Conservation (phyloP, 495 filamentous ascomycete species). For the Penicillium simplicissimum region DNA sequence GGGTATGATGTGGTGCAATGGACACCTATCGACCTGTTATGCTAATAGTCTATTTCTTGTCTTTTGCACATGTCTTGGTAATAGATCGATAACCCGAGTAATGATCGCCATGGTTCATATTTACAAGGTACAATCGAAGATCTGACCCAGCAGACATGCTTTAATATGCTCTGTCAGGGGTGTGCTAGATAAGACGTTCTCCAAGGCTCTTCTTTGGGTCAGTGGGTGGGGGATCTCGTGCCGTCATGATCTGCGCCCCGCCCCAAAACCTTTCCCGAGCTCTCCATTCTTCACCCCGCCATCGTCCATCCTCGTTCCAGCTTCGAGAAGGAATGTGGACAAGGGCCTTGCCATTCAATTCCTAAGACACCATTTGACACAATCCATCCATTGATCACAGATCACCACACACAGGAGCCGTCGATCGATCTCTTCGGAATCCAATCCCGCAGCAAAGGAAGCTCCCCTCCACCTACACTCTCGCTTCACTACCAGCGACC, state of each 20-base stretch:
- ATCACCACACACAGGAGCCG: background rate
- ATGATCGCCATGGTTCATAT: background rate
- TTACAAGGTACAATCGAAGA: background rate
- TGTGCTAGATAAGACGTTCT: background rate
- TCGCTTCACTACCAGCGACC: background rate
- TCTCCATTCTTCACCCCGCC: slow-evolving; percentile 11
- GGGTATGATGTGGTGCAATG: background rate
- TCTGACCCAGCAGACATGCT: background rate
- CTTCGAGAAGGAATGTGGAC: slow-evolving; percentile 4
- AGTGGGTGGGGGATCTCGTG: background rate
- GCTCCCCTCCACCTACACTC: background rate
- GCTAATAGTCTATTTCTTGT: background rate
- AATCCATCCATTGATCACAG: background rate
- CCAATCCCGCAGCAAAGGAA: background rate
- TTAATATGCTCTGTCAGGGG: background rate
- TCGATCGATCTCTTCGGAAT: background rate
- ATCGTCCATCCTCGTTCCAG: slow-evolving; percentile 2
- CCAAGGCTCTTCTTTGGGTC: background rate
- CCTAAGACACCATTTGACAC: background rate
- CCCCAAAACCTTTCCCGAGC: slow-evolving; percentile 26
- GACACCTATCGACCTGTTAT: background rate
- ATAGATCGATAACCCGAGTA: background rate
- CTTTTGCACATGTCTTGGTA: background rate
- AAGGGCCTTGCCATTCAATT: background rate
- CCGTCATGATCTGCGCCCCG: slow-evolving; percentile 31